phyloP scores from a whole-genome alignment of 345 rosid species.

The Eucalyptus marginata region DNA sequence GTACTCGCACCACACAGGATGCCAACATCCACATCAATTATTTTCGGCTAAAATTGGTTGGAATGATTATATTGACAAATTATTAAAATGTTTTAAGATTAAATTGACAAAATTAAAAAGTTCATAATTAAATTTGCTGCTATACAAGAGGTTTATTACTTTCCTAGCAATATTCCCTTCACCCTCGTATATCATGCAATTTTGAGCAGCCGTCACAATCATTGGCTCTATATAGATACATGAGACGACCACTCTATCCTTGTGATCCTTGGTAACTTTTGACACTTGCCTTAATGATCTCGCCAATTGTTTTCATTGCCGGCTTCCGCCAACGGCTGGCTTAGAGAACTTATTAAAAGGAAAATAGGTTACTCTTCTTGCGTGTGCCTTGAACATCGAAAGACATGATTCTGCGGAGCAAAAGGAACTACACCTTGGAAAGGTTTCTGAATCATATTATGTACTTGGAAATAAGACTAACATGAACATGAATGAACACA shows the following conservation, averaged over 20 bases:
- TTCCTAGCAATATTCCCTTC: neutral
- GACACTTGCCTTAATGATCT: neutral
- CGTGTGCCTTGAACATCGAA: neutral
- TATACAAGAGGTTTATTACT: neutral
- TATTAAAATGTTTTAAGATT: neutral
- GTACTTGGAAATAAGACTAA: neutral
- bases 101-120: neutral
- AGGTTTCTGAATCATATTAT: neutral
- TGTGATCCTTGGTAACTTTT: neutral
- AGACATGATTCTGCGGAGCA: neutral
- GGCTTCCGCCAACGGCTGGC: neutral
- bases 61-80: neutral
- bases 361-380: neutral
- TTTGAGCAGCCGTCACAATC: neutral
- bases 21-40: rapidly evolving
- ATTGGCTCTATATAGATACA: neutral
- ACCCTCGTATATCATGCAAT: neutral
- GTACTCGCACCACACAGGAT: rapidly evolving
- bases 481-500: neutral
- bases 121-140: neutral
- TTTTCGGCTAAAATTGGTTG: neutral
- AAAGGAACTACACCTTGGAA: neutral
- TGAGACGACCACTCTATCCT: neutral
- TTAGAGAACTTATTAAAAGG: neutral
- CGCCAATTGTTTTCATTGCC: neutral